phyloP scores from a whole-genome alignment of 2,329 filamentous ascomycete genomes.

The Fusarium anthophilum region DNA sequence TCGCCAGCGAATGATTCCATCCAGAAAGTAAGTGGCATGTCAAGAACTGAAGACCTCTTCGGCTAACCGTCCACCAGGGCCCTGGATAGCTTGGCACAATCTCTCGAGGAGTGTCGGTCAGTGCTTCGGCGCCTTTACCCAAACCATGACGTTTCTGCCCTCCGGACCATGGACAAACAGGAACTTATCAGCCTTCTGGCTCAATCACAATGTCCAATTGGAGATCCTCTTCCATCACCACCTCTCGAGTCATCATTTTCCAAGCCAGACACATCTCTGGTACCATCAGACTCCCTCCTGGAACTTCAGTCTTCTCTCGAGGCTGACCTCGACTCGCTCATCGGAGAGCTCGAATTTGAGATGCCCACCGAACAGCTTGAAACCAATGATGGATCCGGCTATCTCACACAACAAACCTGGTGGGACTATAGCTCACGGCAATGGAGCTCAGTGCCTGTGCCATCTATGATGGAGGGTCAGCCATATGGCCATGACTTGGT shows the following conservation, averaged over 20 bases:
- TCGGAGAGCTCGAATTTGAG: slow-evolving; percentile 34
- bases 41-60: slow-evolving; percentile 14
- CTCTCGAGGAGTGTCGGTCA: slow-evolving; percentile 68
- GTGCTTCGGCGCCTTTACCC: slow-evolving; percentile 64
- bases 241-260: slow-evolving; percentile 61
- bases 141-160: slow-evolving; percentile 60
- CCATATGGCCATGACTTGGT: slow-evolving; percentile 21
- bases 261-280: slow-evolving; percentile 57
- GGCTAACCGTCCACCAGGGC: slow-evolving; percentile 52
- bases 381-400: slow-evolving; percentile 9
- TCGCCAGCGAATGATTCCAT: slow-evolving; percentile 78
- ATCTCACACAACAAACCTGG: slow-evolving; percentile 27
- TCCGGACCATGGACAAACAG: slow-evolving; percentile 65
- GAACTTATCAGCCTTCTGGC: slow-evolving; percentile 68
- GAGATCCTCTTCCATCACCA: slow-evolving; percentile 60
- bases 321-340: slow-evolving; percentile 34
- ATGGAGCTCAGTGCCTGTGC: slow-evolving; percentile 28
- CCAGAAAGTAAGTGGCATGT: slow-evolving; percentile 70
- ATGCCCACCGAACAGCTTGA: slow-evolving; percentile 27
- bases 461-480: slow-evolving; percentile 18
- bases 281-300: slow-evolving; percentile 24
- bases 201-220: slow-evolving; percentile 53
- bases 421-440: slow-evolving; percentile 29
- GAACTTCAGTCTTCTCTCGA: slow-evolving; percentile 34
- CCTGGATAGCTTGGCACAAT: slow-evolving; percentile 71